Conservation (phyloP, 768 basidiomycete species). For the Crucibulum laeve region DNA sequence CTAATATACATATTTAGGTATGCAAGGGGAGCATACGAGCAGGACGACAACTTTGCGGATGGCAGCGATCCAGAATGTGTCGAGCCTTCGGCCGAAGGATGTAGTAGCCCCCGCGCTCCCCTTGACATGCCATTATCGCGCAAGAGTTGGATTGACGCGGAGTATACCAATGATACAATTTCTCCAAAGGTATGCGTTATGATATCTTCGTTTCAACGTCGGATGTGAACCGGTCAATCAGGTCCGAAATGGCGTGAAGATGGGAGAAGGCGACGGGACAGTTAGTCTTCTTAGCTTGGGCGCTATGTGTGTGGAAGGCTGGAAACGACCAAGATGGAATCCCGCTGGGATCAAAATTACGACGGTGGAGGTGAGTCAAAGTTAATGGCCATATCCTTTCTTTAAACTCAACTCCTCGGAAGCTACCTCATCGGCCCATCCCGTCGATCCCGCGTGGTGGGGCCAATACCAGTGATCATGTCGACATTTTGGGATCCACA, state of each 20-base stretch:
- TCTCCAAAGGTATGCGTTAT: conserved; percentile 46
- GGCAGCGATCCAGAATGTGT: conserved; percentile 35
- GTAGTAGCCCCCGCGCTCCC: conserved; percentile 37
- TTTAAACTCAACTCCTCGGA: conserved; percentile 4
- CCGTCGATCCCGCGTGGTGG: conserved; percentile 79
- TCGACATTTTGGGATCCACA: conserved; percentile 79
- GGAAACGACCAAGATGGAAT: conserved; percentile 88
- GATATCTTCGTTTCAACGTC: neutral
- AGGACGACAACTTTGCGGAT: conserved; percentile 54
- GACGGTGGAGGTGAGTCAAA: conserved; percentile 71
- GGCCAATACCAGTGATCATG: conserved; percentile 87
- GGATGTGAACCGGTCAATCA: conserved; percentile 14
- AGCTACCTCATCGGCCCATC: conserved; percentile 81
- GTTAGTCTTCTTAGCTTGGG: conserved; percentile 82
- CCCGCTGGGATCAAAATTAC: conserved; percentile 83
- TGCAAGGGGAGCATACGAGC: conserved; percentile 62
- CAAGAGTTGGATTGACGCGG: conserved; percentile 81
- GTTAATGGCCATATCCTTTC: neutral
- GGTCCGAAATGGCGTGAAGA: conserved; percentile 82
- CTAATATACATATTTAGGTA: conserved; percentile 44
- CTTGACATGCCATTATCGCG: conserved; percentile 53
- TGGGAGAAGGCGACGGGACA: conserved; percentile 96
- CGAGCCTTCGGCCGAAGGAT: conserved; percentile 35
- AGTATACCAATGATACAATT: conserved; percentile 61
- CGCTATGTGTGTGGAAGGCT: conserved; percentile 96